Conservation (phyloP, 2,329 filamentous ascomycete genomes). For the Monosporascus ibericus region DNA sequence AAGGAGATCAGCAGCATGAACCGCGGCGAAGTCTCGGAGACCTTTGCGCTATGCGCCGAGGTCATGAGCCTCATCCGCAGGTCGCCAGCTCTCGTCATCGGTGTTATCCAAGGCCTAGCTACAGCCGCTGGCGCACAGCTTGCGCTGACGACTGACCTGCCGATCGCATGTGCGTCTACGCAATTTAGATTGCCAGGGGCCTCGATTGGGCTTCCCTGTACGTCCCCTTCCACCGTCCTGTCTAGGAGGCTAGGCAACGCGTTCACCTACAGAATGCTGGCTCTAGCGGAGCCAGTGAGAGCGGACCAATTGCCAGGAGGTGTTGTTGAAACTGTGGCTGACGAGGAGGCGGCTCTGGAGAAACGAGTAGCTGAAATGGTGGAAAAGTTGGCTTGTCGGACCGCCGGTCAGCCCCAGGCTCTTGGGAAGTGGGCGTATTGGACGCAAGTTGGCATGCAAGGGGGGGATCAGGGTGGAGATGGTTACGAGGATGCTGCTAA, state of each 20-base stretch:
- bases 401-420: conserved; percentile 23
- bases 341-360: conserved; percentile 13
- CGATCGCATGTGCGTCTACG: conserved; percentile 17
- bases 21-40: conserved; percentile 7
- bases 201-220: conserved; percentile 25
- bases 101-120: conserved; percentile 25
- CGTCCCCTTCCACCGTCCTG: conserved; percentile 22
- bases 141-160: conserved; percentile 24
- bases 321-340: conserved; percentile 19
- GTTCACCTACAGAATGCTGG: conserved; percentile 23
- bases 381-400: conserved; percentile 11
- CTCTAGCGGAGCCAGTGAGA: conserved; percentile 21
- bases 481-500: conserved; percentile 6
- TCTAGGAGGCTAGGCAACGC: conserved; percentile 17
- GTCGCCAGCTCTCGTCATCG: conserved; percentile 25
- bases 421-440: conserved; percentile 31
- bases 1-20: conserved; percentile 15
- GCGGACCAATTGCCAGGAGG: conserved; percentile 17
- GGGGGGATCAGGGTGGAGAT: too few species aligned
- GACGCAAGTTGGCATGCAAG: conserved; percentile 21
- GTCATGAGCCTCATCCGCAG: conserved; percentile 26
- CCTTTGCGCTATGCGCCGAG: conserved; percentile 25
- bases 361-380: conserved; percentile 18
- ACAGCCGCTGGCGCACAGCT: conserved; percentile 28
- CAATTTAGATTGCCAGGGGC: conserved; percentile 24